A percentile compares a stretch with the other conserved stretches of the same genome.
Conservation (phyloP, 305 asterid species). For the Solanum hybrid region DNA sequence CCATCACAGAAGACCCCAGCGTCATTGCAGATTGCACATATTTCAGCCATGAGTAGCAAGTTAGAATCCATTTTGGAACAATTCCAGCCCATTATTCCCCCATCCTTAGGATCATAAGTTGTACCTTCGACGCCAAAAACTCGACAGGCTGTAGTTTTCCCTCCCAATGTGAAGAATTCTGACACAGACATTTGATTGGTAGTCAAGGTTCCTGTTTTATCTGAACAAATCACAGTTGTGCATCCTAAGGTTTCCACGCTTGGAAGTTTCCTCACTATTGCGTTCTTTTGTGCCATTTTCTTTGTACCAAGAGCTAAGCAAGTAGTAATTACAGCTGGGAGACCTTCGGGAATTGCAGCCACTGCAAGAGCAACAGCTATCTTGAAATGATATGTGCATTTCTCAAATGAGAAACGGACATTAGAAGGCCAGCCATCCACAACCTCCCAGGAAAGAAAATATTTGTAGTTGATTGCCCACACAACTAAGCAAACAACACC, state of each 20-base stretch:
- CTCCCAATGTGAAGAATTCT: constrained; percentile 60
- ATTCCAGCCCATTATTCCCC: constrained; percentile 67
- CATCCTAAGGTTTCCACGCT: constrained; percentile 93
- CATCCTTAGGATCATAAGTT: constrained; percentile 87
- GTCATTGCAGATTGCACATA: constrained; percentile 83
- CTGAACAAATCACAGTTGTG: constrained; percentile 88
- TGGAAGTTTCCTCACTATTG: constrained; percentile 78
- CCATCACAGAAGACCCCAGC: constrained; percentile 68
- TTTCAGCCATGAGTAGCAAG: constrained; percentile 61
- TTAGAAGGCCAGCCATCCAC: constrained; percentile 65
- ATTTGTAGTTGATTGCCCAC: constrained; percentile 75
- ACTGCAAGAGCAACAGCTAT: constrained; percentile 88
- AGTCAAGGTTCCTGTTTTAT: constrained; percentile 85
- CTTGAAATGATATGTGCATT: constrained; percentile 79
- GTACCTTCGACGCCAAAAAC: constrained; percentile 62
- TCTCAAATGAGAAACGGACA: constrained; percentile 64
- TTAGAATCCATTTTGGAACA: constrained; percentile 55
- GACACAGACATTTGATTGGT: constrained; percentile 89
- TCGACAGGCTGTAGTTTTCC: constrained; percentile 29
- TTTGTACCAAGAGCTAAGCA: constrained; percentile 88
- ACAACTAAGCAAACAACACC: constrained; percentile 68
- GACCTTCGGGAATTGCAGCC: constrained; percentile 94
- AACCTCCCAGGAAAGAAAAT: constrained; percentile 68
- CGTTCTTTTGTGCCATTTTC: constrained; percentile 88
- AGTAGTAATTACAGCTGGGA: constrained; percentile 84